phyloP scores from a whole-genome alignment of 1,284 basidiomycete species.

The Fomitiporia mediterranea region DNA sequence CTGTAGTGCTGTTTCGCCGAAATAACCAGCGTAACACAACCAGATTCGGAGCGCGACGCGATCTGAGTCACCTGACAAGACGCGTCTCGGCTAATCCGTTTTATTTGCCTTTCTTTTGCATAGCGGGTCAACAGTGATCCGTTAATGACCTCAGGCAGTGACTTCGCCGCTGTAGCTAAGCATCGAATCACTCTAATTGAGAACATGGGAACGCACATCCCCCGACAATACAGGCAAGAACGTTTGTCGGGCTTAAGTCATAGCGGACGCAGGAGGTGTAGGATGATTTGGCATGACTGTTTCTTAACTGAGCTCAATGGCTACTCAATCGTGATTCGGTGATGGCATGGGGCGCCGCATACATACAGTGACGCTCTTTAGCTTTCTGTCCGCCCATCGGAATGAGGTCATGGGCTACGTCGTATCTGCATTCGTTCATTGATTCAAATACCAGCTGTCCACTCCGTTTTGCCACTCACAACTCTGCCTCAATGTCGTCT shows the following conservation, averaged over 20 bases:
- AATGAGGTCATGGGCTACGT: conserved; percentile 2
- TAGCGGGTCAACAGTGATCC: background rate
- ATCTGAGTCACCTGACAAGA: conserved; percentile 6
- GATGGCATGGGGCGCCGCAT: too few species aligned
- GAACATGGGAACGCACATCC: too few species aligned
- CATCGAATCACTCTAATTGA: too few species aligned
- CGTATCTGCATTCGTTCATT: background rate
- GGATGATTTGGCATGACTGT: too few species aligned
- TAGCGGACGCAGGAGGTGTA: too few species aligned
- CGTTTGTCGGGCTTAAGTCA: too few species aligned
- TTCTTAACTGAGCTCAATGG: too few species aligned
- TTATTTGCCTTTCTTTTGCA: background rate
- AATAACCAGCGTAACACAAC: conserved; percentile 1
- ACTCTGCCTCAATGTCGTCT: conserved; percentile 12
- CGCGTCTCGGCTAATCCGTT: background rate
- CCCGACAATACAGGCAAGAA: too few species aligned
- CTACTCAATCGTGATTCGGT: too few species aligned
- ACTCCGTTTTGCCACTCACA: background rate
- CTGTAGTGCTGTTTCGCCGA: background rate
- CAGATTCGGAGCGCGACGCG: background rate
- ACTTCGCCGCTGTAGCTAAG: too few species aligned
- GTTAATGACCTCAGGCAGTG: background rate
- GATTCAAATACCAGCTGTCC: background rate
- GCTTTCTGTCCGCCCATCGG: background rate
- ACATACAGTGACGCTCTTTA: too few species aligned